These are phyloP conservation scores for Xylariaceae sp. DNA, from an alignment of 2,329 filamentous ascomycete genomes.

Conservation along the genomic window DNA sequence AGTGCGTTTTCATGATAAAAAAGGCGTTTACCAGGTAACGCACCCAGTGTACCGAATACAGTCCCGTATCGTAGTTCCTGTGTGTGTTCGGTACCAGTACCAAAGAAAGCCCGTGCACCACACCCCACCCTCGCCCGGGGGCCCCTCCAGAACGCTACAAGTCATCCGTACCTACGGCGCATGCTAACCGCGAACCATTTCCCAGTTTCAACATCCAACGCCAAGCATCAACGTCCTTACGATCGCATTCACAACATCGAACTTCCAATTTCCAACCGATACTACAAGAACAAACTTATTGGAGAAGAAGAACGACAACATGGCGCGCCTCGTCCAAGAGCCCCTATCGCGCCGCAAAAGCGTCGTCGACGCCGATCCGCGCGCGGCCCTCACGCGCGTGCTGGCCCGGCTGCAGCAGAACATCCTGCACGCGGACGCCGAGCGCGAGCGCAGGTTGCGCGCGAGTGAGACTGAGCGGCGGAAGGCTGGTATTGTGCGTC, in stretches of 20 bases:
- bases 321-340: constrained; percentile 32
- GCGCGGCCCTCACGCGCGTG: constrained; percentile 56
- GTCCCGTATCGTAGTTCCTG: too few relatives aligned
- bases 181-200: too few relatives aligned
- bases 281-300: too few relatives aligned
- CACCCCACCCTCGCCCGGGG: too few relatives aligned
- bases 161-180: too few relatives aligned
- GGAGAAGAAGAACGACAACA: constrained; percentile 5
- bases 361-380: constrained; percentile 33
- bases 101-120: not conserved
- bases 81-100: not conserved
- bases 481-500: constrained; percentile 49
- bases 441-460: constrained; percentile 52
- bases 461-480: constrained; percentile 62
- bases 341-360: constrained; percentile 27
- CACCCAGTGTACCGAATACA: too few relatives aligned
- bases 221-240: not conserved
- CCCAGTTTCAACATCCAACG: too few relatives aligned
- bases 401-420: constrained; percentile 61
- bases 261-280: not conserved
- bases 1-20: too few relatives aligned
- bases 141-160: too few relatives aligned
- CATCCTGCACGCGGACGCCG: constrained; percentile 57
- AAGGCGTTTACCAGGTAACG: too few relatives aligned
- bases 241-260: not conserved